These are phyloP conservation scores for Penicillium robsamsonii DNA, from an alignment of 495 filamentous ascomycete species.

Conservation along the genomic window DNA sequence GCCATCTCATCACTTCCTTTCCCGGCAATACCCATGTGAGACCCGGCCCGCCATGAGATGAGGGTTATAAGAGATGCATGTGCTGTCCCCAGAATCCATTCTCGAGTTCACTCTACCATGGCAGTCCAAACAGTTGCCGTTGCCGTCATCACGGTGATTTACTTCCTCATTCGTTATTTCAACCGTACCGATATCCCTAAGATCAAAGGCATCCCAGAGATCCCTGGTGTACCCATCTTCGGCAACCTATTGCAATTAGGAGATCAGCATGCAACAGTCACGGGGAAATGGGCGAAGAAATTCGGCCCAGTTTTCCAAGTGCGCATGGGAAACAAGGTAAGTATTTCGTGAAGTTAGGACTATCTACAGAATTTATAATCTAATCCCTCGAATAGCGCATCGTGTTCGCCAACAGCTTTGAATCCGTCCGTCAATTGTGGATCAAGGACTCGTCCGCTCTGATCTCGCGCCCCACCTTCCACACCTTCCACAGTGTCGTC, in stretches of 20 bases:
- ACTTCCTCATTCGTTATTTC: slow-evolving; percentile 53
- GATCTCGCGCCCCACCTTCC: slow-evolving; percentile 66
- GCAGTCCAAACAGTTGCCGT: slow-evolving; percentile 44
- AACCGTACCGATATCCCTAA: slow-evolving; percentile 59
- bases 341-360: background rate
- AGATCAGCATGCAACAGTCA: slow-evolving; percentile 52
- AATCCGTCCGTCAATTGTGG: slow-evolving; percentile 66
- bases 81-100: background rate
- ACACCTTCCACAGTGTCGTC: slow-evolving; percentile 71
- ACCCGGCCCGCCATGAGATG: slow-evolving; percentile 9
- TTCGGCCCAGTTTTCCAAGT: slow-evolving; percentile 68
- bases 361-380: background rate
- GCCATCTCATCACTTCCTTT: background rate
- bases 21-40: background rate
- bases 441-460: slow-evolving; percentile 70
- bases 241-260: slow-evolving; percentile 62
- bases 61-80: slow-evolving; percentile 10
- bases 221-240: slow-evolving; percentile 62
- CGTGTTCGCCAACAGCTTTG: slow-evolving; percentile 68
- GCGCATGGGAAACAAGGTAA: slow-evolving; percentile 61
- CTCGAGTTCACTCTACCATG: slow-evolving; percentile 26
- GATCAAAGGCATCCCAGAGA: slow-evolving; percentile 62
- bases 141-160: slow-evolving; percentile 43
- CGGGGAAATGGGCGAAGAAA: slow-evolving; percentile 55
- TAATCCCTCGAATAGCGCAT: slow-evolving; percentile 45